Conservation (phyloP, 2,329 filamentous ascomycete species). For the Aspergillus fumigatiaffinis region DNA sequence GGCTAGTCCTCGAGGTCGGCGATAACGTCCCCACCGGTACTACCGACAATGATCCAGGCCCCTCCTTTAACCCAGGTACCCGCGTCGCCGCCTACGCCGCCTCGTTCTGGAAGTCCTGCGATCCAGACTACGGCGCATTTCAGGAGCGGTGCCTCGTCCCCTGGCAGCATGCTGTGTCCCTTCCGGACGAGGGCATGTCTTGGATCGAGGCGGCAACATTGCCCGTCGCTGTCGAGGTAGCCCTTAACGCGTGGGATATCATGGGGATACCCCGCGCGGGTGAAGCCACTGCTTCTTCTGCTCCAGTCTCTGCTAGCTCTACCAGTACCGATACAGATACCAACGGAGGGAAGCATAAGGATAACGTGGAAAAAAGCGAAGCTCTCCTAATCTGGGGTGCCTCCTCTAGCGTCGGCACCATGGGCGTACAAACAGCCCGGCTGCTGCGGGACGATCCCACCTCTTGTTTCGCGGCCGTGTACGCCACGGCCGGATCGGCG, state of each 20-base stretch:
- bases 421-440: constrained; percentile 42
- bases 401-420: constrained; percentile 45
- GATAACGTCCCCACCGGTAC: constrained; percentile 30
- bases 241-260: constrained; percentile 38
- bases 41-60: constrained; percentile 5
- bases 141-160: constrained; percentile 43
- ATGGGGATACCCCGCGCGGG: constrained; percentile 31
- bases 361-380: constrained; percentile 19
- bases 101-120: constrained; percentile 40
- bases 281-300: constrained; percentile 11
- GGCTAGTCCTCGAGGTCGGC: constrained; percentile 43
- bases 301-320: too few species aligned
- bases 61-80: constrained; percentile 30
- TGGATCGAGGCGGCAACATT: constrained; percentile 42
- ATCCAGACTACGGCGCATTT: constrained; percentile 47
- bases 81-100: constrained; percentile 40
- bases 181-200: constrained; percentile 32
- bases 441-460: constrained; percentile 31
- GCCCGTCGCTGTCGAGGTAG: constrained; percentile 37
- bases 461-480: constrained; percentile 38
- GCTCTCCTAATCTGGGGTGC: constrained; percentile 45
- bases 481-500: constrained; percentile 36
- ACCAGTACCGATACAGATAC: too few species aligned
- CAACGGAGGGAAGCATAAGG: neutral
- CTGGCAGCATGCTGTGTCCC: constrained; percentile 38